Base-by-base conservation (phyloP, 2,329 filamentous ascomycete genomes). In the Botrytis medusae region DNA sequence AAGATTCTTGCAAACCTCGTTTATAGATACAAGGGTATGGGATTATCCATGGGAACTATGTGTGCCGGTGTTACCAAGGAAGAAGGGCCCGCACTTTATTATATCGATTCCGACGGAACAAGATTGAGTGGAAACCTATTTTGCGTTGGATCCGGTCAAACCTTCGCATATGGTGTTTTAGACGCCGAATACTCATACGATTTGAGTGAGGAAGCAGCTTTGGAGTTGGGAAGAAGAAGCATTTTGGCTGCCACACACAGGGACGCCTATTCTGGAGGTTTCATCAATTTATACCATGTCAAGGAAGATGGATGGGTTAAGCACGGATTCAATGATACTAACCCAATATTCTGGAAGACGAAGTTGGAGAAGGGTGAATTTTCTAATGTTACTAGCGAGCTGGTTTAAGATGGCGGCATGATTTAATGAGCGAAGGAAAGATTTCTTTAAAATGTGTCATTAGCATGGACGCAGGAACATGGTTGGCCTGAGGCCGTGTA, bases 311-410 rank as follows among this genome's bases (percentile, higher is more conserved):
- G 96, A 79, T 99, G 96, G 96, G 95, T 97, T 81, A 97, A 97
- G 89, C 95, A 98, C 82, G 96, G 96, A 76, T 99, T 99, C 88
- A 94, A 87, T 81, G 96, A 99, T 84, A 98, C 95, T 79, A 98
- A 98, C 87, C 95, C 95, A 62, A 97, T 98, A 82, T 99, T 99
- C 91, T 99, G 96, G 96, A 92, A 97, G 88, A 98, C 95, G 68
- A 99, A 99, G 90, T 85, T 99, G 81, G 92, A 97, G 83, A 97
- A 97, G 90, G 95, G 95, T 83, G 96, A 99, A 87, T 99, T 99
- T 84, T 95, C 80, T 60, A 81, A 81, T 72, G 79, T 81, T 64
- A 81, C 80, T 51, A 81, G 79, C 74, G 78, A 81, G 72, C 71
- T 81, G 73, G 77, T 79, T 62, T 80, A 79, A 77, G 75, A 76